Evolutionary conservation across 2,329 filamentous ascomycete species (phyloP).

Genomic region (Thelonectria olida): DNA sequence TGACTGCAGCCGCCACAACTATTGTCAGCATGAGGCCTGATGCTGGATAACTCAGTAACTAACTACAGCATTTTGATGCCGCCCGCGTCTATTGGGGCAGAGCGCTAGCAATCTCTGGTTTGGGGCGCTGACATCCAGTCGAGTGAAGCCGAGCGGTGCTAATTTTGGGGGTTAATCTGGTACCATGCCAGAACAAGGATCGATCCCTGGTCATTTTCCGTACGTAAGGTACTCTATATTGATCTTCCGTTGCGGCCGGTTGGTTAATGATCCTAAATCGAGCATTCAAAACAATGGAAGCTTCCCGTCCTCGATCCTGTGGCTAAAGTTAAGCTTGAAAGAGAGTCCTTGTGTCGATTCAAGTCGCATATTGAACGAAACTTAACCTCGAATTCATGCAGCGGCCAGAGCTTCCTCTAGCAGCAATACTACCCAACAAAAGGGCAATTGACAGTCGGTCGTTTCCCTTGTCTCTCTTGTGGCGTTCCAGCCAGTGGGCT

Average conservation of each 20-base stretch:
- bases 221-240: background rate
- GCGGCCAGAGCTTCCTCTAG: constrained; percentile 4
- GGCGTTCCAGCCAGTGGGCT: constrained; percentile 9
- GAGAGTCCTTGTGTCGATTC: background rate
- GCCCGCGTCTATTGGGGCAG: background rate
- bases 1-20: constrained; percentile 26
- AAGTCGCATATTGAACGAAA: constrained; percentile 11
- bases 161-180: constrained; percentile 1
- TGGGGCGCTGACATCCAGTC: constrained; percentile 16
- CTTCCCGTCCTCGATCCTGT: too few species aligned
- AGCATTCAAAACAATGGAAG: background rate
- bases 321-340: background rate
- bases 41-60: too few species aligned
- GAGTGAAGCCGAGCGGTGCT: constrained; percentile 21
- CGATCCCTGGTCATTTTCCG: background rate
- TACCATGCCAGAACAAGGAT: background rate
- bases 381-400: constrained; percentile 11
- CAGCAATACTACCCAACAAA: constrained; percentile 1
- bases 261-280: constrained; percentile 17
- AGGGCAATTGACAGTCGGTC: background rate
- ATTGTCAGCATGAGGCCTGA: constrained; percentile 15
- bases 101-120: constrained; percentile 17
- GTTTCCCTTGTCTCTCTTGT: constrained; percentile 3
- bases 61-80: constrained; percentile 18
- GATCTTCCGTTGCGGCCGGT: constrained; percentile 6